phyloP scores from a whole-genome alignment of 2,329 filamentous ascomycete species.

The Phaeosphaeria sp. region DNA sequence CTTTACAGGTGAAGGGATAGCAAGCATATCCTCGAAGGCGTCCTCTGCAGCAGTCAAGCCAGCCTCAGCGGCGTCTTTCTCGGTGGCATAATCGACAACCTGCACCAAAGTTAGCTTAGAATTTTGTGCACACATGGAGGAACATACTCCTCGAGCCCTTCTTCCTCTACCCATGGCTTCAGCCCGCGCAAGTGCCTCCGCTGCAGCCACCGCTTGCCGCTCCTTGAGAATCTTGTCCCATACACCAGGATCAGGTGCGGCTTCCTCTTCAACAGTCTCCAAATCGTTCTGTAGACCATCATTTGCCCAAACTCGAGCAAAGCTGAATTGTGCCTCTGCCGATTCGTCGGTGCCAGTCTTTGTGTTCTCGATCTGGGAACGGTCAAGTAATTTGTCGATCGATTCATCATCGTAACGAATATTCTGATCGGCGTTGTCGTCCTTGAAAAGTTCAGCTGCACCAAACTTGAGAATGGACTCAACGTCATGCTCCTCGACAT shows the following conservation, averaged over 20 bases:
- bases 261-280: conserved; percentile 60
- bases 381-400: conserved; percentile 90
- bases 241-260: conserved; percentile 68
- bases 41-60: conserved; percentile 20
- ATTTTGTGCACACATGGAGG: background rate
- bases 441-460: conserved; percentile 83
- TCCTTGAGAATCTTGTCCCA: conserved; percentile 92
- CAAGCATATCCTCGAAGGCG: conserved; percentile 22
- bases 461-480: conserved; percentile 89
- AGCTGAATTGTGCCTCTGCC: conserved; percentile 82
- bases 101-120: conserved; percentile 19
- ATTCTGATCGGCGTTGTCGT: conserved; percentile 71
- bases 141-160: conserved; percentile 67
- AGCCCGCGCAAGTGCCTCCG: conserved; percentile 69
- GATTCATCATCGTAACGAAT: conserved; percentile 82
- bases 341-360: conserved; percentile 67
- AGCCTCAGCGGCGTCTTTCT: conserved; percentile 25
- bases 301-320: conserved; percentile 91
- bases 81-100: conserved; percentile 57
- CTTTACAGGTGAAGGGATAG: conserved; percentile 40
- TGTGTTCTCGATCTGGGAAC: conserved; percentile 79
- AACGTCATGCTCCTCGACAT: conserved; percentile 78
- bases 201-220: conserved; percentile 78
- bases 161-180: conserved; percentile 87
- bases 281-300: conserved; percentile 72